These are phyloP conservation scores for Postia placenta DNA, from an alignment of 768 basidiomycete genomes.

Conservation along the genomic window DNA sequence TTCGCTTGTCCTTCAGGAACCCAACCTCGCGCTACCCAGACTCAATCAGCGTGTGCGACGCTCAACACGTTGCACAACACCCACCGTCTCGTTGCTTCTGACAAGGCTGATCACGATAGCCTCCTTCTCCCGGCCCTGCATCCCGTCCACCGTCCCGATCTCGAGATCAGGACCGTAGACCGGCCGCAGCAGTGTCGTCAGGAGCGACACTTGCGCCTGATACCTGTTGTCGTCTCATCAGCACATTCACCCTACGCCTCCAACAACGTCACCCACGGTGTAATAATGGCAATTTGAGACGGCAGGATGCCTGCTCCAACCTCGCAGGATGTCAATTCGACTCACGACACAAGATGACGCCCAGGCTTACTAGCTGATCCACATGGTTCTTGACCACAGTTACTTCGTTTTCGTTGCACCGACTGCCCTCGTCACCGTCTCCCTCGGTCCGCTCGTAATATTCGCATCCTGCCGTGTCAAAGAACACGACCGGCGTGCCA, in stretches of 20 bases:
- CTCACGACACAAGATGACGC: not conserved
- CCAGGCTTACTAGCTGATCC: conserved; percentile 57
- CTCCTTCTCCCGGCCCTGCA: conserved; percentile 97
- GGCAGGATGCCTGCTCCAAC: conserved; percentile 54
- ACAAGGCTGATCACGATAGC: conserved; percentile 91
- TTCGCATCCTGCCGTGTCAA: conserved; percentile 92
- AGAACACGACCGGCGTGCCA: conserved; percentile 79
- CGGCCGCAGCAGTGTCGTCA: conserved; percentile 72
- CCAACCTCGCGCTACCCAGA: conserved; percentile 79
- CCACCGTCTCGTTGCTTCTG: conserved; percentile 79
- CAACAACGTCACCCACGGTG: conserved; percentile 52
- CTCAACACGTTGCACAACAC: no score
- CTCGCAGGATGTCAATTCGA: conserved; percentile 28
- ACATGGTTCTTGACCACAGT: conserved; percentile 81
- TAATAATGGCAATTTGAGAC: conserved; percentile 79
- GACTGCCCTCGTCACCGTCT: conserved; percentile 82
- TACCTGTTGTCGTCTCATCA: conserved; percentile 45
- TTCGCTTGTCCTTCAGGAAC: conserved; percentile 87
- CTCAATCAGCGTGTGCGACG: no score
- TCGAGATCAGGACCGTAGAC: conserved; percentile 67
- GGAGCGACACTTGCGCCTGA: conserved; percentile 87
- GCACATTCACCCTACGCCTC: not conserved
- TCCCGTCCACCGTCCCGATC: conserved; percentile 92
- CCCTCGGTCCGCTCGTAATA: conserved; percentile 82
- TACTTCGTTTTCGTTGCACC: conserved; percentile 93